Base-by-base conservation (phyloP, 2,329 filamentous ascomycete species). In the Trichoderma gracile region DNA sequence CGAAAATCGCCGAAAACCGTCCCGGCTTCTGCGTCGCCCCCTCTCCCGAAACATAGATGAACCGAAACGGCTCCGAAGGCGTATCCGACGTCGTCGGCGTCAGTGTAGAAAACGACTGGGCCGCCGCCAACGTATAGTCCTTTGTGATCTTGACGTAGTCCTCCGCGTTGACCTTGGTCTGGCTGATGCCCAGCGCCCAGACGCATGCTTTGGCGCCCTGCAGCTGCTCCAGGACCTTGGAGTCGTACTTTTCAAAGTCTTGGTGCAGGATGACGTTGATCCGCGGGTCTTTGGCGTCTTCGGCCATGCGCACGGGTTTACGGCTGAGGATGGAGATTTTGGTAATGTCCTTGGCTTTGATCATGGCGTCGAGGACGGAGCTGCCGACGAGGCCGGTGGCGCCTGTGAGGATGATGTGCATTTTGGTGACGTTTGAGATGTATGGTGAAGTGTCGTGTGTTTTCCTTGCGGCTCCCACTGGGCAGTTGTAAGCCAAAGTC, bases 151-250 rank as follows among this genome's bases (percentile, higher is more conserved):
- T 82, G 50, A 86, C 77, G 71, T 92, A 92, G 55, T 90, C 83
- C 82, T 88, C 84, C 66, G 84, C 85, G 64, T 72, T 72, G 8
- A 91, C 88, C 46, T 82, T 77, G 12, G 74, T 85, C 70, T 87
- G 83, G 66, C 84, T 86, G 54, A 88, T 86, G 0, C 90, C 90
- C 52, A 89, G 79, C 0, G 90, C 89, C 90, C 90, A 93, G 1
- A 93, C 87, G 65, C 86, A 89, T 2, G 87, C 89, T 8, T 82
- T 78, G 0, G 89, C 90, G 23, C 85, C 89, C 59, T 81, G 79
- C 0, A 93, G 78, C 71, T 88, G 79, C 25, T 75, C 68, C 10
- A 92, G 79, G 2, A 92, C 68, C 0, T 79, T 78, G 0, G 81
- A 69, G 42, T 84, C 81, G 72, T 91, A 93, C 1, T 73, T 78